Percentiles rank a stretch among this genome's conserved stretches.
phyloP scores from a whole-genome alignment of 768 basidiomycete genomes.

The Termitomyces sp. region DNA sequence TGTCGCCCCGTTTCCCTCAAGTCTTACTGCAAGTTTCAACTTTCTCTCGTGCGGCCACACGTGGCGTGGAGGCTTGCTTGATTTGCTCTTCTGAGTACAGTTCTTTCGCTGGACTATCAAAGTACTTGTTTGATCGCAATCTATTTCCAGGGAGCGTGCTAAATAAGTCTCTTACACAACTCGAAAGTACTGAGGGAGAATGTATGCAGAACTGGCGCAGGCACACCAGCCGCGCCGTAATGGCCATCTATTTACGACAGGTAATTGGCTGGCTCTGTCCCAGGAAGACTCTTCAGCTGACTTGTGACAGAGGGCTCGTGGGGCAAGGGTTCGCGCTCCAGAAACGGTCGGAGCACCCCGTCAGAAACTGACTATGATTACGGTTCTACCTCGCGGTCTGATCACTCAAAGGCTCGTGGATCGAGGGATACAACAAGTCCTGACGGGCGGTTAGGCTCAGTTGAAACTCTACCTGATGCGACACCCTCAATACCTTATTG shows the following conservation, averaged over 20 bases:
- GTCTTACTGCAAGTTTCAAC: background rate
- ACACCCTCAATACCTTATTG: slow-evolving; percentile 77
- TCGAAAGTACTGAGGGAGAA: slow-evolving; percentile 7
- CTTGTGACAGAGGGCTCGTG: slow-evolving; percentile 33
- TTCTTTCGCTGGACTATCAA: background rate
- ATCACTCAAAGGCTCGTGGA: slow-evolving; percentile 37
- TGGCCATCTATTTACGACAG: slow-evolving; percentile 27
- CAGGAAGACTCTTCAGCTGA: background rate
- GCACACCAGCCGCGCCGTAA: slow-evolving; percentile 17
- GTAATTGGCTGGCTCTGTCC: slow-evolving; percentile 11
- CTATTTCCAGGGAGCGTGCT: slow-evolving; percentile 5
- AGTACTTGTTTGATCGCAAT: background rate
- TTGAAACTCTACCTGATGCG: slow-evolving; percentile 45
- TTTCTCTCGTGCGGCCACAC: background rate
- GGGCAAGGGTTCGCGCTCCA: slow-evolving; percentile 23
- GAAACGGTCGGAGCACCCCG: slow-evolving; percentile 40
- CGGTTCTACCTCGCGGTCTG: slow-evolving; percentile 46
- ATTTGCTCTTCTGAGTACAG: background rate
- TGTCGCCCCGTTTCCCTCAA: slow-evolving; percentile 12
- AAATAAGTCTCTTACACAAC: background rate
- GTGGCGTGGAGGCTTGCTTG: background rate
- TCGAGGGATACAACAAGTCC: slow-evolving; percentile 32
- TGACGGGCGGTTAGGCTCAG: slow-evolving; percentile 38
- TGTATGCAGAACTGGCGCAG: slow-evolving; percentile 18
- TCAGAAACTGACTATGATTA: slow-evolving; percentile 54